A percentile compares a stretch with the other conserved stretches of the same genome.
These are phyloP conservation scores for Anthoceros angustus DNA, from an alignment of 225 moss, liverwort and hornwort species.

Conservation along the genomic window DNA sequence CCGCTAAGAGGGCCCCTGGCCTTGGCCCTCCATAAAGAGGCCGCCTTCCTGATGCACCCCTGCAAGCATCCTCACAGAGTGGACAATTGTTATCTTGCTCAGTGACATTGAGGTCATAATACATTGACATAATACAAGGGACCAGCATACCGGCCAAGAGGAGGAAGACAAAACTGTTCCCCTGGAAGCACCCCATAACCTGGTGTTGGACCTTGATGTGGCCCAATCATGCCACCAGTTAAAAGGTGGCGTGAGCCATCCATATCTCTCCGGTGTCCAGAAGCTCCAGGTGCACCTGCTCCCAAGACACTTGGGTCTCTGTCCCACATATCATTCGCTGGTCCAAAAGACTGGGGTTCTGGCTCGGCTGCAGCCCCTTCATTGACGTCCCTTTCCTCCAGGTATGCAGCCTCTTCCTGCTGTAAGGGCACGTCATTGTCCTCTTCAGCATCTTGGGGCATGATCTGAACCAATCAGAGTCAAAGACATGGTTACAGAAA, in stretches of 20 bases:
- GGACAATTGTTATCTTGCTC: conserved; percentile 5
- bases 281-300: conserved; percentile 5
- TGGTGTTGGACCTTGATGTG: conserved; percentile 62
- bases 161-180: conserved; percentile 61
- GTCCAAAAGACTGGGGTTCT: not conserved
- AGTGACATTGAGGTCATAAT: not conserved
- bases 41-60: conserved; percentile 70
- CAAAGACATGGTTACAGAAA: not conserved
- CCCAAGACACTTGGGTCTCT: not conserved
- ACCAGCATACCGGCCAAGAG: conserved; percentile 51
- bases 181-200: conserved; percentile 88
- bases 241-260: conserved; percentile 80
- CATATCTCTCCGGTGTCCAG: conserved; percentile 55
- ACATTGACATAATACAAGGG: not conserved
- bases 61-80: conserved; percentile 16
- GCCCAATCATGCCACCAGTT: conserved; percentile 72
- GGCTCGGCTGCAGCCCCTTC: not conserved
- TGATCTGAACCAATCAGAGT: not conserved
- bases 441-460: not conserved
- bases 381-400: not conserved
- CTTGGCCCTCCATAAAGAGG: conserved; percentile 71
- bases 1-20: conserved; percentile 39
- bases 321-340: not conserved
- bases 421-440: not conserved
- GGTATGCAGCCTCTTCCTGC: not conserved